Evolutionary conservation across 2,329 filamentous ascomycete genomes (phyloP).

Genomic region (Verticillium tricorpus): DNA sequence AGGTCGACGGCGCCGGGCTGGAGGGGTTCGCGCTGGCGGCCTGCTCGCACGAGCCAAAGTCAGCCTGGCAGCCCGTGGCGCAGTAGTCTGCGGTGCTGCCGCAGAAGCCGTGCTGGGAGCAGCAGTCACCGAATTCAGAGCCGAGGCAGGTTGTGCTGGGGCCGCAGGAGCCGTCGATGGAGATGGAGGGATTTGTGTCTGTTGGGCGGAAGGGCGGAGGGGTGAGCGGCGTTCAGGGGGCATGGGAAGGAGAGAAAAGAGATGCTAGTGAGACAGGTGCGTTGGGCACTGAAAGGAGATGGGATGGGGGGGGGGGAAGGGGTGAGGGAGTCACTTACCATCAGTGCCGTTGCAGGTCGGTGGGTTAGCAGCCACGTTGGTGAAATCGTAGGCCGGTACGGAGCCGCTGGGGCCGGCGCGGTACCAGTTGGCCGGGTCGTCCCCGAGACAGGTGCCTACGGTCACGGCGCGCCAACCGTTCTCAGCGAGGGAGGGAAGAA

Average conservation of each 20-base stretch:
- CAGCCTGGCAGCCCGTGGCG: constrained; percentile 22
- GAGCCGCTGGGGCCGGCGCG: constrained; percentile 19
- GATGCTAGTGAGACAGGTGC: constrained; percentile 1
- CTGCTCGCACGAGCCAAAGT: constrained; percentile 17
- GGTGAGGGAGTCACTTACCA: constrained; percentile 4
- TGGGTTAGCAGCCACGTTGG: constrained; percentile 5
- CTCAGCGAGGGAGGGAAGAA: constrained; percentile 9
- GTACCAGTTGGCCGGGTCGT: constrained; percentile 42
- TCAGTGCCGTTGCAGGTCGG: constrained; percentile 6
- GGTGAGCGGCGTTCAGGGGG: neutral
- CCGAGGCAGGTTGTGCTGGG: constrained; percentile 26
- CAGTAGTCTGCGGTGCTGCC: constrained; percentile 19
- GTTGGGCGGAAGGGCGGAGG: neutral
- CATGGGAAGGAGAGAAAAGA: neutral
- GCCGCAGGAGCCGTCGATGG: constrained; percentile 29
- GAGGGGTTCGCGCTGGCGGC: neutral
- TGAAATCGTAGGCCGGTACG: constrained; percentile 17
- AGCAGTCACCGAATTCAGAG: constrained; percentile 31
- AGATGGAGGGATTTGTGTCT: constrained; percentile 13
- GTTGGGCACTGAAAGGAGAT: constrained; percentile 13
- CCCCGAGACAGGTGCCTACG: constrained; percentile 40
- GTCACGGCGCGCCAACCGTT: constrained; percentile 31
- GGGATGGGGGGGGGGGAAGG: constrained; percentile 9
- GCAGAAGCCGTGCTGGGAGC: constrained; percentile 34
- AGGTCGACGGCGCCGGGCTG: neutral